Evolutionary conservation across 2,329 filamentous ascomycete species (phyloP), one percentile per base, ranked within the genome.

Genomic region (Cercospora sp.): DNA sequence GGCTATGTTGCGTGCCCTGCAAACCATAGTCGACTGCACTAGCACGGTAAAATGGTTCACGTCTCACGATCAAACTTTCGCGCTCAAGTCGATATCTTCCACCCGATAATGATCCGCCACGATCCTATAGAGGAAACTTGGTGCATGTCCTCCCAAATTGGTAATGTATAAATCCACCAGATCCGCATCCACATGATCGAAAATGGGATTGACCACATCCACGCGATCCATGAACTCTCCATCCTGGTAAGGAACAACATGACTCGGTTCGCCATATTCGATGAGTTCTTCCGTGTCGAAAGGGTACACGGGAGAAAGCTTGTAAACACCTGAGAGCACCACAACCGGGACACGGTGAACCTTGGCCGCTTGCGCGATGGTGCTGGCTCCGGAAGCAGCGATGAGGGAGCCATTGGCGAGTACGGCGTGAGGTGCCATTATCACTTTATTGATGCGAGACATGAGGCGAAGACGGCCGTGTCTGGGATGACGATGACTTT

Each of bases 391-490:
- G 5, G 91, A 89, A 49, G 93, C 90, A 18, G 93, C 91, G 30
- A 98, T 86, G 28, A 97, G 87, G 6, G 91, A 91, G 62, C 95
- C 95, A 75, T 97, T 95, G 61, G 92, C 92, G 57, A 96, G 88
- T 30, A 99, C 92, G 3, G 91, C 90, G 76, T 94, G 91, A 5
- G 94, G 94, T 12, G 91, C 90, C 6, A 99, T 85, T 60, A 99
- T 91, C 69, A 99, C 94, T 82, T 97, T 97, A 84, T 94, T 96
- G 74, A 97, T 92, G 69, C 91, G 89, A 8, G 94, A 91, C 92
- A 99, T 98, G 75, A 98, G 91, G 94, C 93, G 82, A 94, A 96
- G 64, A 97, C 87, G 9, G 93, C 91, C 7, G 89, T 90, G 79
- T 97, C 94, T 53, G 92, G 89, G 65, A 98, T 89, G 69, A 92